These are phyloP conservation scores for Epichloe amarillans DNA, from an alignment of 2,329 filamentous ascomycete species.

Conservation along the genomic window DNA sequence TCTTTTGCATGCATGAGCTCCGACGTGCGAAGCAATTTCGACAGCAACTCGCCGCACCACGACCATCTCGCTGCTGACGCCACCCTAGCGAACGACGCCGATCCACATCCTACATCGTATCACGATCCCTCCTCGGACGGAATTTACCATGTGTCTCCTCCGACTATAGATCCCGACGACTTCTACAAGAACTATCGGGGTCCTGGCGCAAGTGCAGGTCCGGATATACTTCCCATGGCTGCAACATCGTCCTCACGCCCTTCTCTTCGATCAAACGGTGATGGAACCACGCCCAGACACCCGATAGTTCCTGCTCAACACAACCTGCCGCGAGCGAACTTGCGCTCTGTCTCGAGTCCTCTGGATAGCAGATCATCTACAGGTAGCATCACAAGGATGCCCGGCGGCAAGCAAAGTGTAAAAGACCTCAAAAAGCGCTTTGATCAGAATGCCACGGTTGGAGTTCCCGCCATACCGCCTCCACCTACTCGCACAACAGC, in stretches of 20 bases:
- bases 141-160: conserved; percentile 25
- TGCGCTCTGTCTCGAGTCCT: conserved; percentile 44
- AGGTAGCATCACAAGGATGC: conserved; percentile 17
- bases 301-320: conserved; percentile 27
- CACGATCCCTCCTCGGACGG: conserved; percentile 11
- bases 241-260: conserved; percentile 25
- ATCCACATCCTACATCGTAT: neutral
- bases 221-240: conserved; percentile 23
- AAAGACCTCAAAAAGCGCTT: conserved; percentile 71
- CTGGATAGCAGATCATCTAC: conserved; percentile 28
- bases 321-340: conserved; percentile 26
- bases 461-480: neutral
- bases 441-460: conserved; percentile 40
- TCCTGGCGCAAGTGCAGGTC: conserved; percentile 21
- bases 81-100: neutral
- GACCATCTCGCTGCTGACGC: conserved; percentile 5
- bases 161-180: conserved; percentile 37
- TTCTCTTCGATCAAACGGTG: conserved; percentile 35
- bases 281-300: conserved; percentile 35
- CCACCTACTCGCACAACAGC: neutral
- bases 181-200: conserved; percentile 39
- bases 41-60: conserved; percentile 6
- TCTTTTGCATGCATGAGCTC: neutral
- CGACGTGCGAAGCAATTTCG: conserved; percentile 3
- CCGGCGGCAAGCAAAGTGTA: conserved; percentile 49